Percentiles rank a stretch among this genome's conserved stretches.
Conservation (phyloP, 495 filamentous ascomycete genomes). For the Baudoinia panamericana region DNA sequence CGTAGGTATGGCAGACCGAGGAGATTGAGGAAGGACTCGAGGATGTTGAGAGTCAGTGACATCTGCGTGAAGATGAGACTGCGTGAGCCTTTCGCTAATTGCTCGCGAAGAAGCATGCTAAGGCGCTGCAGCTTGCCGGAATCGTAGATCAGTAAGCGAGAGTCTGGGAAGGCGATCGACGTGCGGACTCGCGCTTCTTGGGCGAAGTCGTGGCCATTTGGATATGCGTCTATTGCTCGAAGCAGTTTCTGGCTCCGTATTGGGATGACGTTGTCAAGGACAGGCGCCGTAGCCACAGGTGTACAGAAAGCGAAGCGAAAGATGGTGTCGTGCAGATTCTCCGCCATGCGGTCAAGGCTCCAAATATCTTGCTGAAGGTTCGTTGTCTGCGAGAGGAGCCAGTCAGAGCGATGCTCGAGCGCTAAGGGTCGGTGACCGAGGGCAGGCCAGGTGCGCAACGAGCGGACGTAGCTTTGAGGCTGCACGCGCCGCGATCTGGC, state of each 20-base stretch:
- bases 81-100: slow-evolving; percentile 82
- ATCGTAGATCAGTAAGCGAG: slow-evolving; percentile 88
- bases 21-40: slow-evolving; percentile 96
- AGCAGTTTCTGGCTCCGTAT: slow-evolving; percentile 24
- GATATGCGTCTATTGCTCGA: slow-evolving; percentile 10
- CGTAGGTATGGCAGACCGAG: slow-evolving; percentile 94
- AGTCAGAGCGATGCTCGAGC: slow-evolving; percentile 14
- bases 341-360: slow-evolving; percentile 4
- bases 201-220: slow-evolving; percentile 54
- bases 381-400: slow-evolving; percentile 3
- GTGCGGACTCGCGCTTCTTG: slow-evolving; percentile 87
- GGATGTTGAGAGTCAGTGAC: slow-evolving; percentile 95
- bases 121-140: slow-evolving; percentile 93
- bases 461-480: background rate
- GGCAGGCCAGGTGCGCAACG: slow-evolving; percentile 7
- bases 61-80: slow-evolving; percentile 98
- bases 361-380: slow-evolving; percentile 8
- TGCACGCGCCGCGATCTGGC: background rate
- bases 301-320: slow-evolving; percentile 16
- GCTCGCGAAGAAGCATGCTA: slow-evolving; percentile 68
- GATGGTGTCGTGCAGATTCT: slow-evolving; percentile 11
- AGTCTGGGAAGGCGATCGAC: slow-evolving; percentile 94
- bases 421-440: slow-evolving; percentile 8
- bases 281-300: slow-evolving; percentile 16
- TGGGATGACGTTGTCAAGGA: slow-evolving; percentile 10